Evolutionary conservation across 768 basidiomycete genomes (phyloP).

Genomic region (Collybia sordida): DNA sequence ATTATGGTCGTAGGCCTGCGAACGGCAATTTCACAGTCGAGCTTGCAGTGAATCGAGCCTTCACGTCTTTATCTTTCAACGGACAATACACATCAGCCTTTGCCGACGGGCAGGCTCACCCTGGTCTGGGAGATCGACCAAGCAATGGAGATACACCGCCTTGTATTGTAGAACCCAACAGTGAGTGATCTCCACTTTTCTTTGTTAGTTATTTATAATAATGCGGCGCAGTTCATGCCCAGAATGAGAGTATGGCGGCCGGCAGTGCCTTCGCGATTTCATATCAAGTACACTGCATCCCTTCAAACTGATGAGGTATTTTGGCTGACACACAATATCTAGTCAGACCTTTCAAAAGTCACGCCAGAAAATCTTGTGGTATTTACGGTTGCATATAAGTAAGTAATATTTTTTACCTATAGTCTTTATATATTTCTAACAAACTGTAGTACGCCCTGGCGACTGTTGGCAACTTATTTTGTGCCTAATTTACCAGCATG

Average conservation of each 20-base stretch:
- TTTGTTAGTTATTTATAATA: neutral
- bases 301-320: neutral
- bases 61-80: constrained; percentile 41
- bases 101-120: constrained; percentile 44
- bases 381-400: constrained; percentile 50
- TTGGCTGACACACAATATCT: neutral
- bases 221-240: constrained; percentile 44
- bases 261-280: constrained; percentile 58
- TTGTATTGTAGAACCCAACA: constrained; percentile 49
- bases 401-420: constrained; percentile 9
- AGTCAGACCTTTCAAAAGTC: constrained; percentile 48
- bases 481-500: constrained; percentile 51
- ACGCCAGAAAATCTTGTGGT: constrained; percentile 50
- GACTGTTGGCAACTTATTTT: constrained; percentile 41
- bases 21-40: constrained; percentile 48
- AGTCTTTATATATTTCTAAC: neutral
- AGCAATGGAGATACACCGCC: constrained; percentile 30
- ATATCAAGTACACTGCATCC: constrained; percentile 34
- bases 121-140: constrained; percentile 20
- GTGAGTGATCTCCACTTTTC: constrained; percentile 27
- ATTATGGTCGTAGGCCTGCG: constrained; percentile 33
- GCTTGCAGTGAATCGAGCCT: constrained; percentile 48
- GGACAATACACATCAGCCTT: constrained; percentile 36
- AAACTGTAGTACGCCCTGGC: constrained; percentile 47
- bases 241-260: constrained; percentile 49